Evolutionary conservation across 257 asterid species (phyloP), one percentile per base, ranked within the genome.

Genomic region (Agastache rugosa): DNA sequence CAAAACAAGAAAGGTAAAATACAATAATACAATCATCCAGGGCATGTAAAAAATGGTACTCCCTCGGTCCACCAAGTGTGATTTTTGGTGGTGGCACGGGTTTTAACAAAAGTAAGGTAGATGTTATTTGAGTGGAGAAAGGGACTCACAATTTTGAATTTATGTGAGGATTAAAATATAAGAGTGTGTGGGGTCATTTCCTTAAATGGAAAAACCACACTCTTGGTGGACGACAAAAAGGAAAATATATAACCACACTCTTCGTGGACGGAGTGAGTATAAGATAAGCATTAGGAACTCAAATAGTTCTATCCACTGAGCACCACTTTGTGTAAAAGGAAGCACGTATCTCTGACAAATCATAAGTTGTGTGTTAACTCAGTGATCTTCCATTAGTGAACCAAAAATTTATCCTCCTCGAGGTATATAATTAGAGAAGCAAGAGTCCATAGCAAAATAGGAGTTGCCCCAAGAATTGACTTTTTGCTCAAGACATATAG

Each of bases 1-100:
- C 64, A 58, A 71, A 25, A 16, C 15, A 20, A 42, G 60, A 72
- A 72, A 6, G 75, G 31, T 23, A 17, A 1, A 56, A 42, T 58
- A 41, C 39, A 53, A 17, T 19, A 37, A 53, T 37, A 19, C 16
- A 17, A 20, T n/a, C 7, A n/a, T n/a, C 53, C 16, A 16, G 15
- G 17, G 19, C 17, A 27, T 12, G 10, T 14, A 14, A 0, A 14
- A 25, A 60, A 60, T 29, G 42, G 29, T 20, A n/a, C n/a, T n/a
- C n/a, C n/a, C n/a, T n/a, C n/a, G n/a, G n/a, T n/a, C n/a, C n/a
- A n/a, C n/a, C n/a, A n/a, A n/a, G n/a, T n/a, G n/a, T n/a, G n/a
- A n/a, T n/a, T n/a, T n/a, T n/a, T n/a, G n/a, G n/a, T n/a, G n/a
- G n/a, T n/a, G n/a, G n/a, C n/a, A n/a, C n/a, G n/a, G n/a, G n/a